phyloP scores from a whole-genome alignment of 179 eudicot genomes.

The Nepenthes alata region DNA sequence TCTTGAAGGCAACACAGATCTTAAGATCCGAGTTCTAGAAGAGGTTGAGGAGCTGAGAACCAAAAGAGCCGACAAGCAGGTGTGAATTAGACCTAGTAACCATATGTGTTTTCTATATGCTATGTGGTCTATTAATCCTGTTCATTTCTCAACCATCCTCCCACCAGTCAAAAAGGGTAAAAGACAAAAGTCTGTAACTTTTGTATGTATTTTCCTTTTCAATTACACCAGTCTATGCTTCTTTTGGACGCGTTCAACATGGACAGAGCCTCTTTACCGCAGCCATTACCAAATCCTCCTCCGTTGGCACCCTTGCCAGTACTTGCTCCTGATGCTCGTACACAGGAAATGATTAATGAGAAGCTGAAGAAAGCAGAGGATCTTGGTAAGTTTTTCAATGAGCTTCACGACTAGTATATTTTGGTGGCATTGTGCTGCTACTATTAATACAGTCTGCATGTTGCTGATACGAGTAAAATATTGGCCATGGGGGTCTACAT shows the following conservation, averaged over 20 bases:
- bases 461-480: neutral
- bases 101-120: neutral
- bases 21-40: conserved; percentile 69
- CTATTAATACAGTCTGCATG: neutral
- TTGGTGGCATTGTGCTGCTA: too few relatives aligned
- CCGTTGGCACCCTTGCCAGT: conserved; percentile 62
- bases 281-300: conserved; percentile 75
- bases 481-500: neutral
- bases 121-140: too few relatives aligned
- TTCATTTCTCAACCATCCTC: too few relatives aligned
- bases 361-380: conserved; percentile 97
- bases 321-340: conserved; percentile 79
- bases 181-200: neutral
- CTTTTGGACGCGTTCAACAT: conserved; percentile 95
- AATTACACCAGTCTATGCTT: conserved; percentile 58
- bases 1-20: conserved; percentile 88
- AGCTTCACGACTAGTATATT: too few relatives aligned
- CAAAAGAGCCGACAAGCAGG: conserved; percentile 94
- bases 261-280: conserved; percentile 87
- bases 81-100: conserved; percentile 2
- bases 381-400: conserved; percentile 34
- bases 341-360: conserved; percentile 95
- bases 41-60: conserved; percentile 73
- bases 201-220: conserved; percentile 1
- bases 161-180: neutral